phyloP scores from a whole-genome alignment of 108 stramenopile species.

The Cyclotella cryptica region DNA sequence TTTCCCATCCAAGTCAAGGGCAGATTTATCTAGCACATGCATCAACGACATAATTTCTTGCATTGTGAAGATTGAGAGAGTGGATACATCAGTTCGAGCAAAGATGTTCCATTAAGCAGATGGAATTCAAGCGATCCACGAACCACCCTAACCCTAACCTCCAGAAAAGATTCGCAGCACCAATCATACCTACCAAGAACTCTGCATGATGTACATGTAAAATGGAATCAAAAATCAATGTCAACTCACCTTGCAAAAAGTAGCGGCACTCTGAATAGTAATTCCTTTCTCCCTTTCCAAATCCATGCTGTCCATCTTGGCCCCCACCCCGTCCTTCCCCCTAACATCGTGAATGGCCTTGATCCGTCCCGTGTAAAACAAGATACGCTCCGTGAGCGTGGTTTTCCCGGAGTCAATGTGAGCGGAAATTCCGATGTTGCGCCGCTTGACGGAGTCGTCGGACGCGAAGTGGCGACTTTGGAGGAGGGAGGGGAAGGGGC shows the following conservation, averaged over 20 bases:
- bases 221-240: background rate
- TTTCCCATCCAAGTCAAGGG: no score
- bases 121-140: no score
- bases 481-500: slow-evolving; percentile 1
- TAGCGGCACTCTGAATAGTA: slow-evolving; percentile 99
- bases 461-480: slow-evolving; percentile 9
- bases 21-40: no score
- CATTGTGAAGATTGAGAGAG: no score
- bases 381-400: slow-evolving; percentile 98
- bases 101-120: no score
- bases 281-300: slow-evolving; percentile 99
- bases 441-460: slow-evolving; percentile 56
- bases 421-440: slow-evolving; percentile 99
- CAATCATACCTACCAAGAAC: no score
- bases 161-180: no score
- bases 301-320: slow-evolving; percentile 99
- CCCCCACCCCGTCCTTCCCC: slow-evolving; percentile 97
- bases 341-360: slow-evolving; percentile 98
- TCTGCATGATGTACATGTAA: background rate
- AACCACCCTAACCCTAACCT: no score
- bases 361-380: slow-evolving; percentile 99
- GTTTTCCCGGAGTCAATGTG: slow-evolving; percentile 99
- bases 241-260: slow-evolving; percentile 77
- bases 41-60: no score
- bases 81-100: no score